Percentiles rank a stretch among this genome's conserved stretches.
Conservation (phyloP, 192 early-diverging fungal genomes). For the Coemansia sp. region DNA sequence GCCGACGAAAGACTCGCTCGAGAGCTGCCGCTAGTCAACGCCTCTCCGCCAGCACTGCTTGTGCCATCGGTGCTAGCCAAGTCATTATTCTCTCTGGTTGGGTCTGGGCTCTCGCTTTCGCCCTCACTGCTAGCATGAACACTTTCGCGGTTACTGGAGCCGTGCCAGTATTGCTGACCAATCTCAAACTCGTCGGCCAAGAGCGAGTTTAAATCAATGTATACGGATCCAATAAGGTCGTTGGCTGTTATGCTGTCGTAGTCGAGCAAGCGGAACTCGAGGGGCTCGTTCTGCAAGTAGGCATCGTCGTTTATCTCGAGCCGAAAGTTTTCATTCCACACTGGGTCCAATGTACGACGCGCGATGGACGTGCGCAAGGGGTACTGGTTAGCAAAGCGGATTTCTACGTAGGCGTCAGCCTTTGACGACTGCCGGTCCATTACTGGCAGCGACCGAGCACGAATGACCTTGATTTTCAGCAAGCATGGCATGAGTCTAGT, state of each 20-base stretch:
- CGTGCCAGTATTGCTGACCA: not conserved
- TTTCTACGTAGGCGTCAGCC: conserved; percentile 83
- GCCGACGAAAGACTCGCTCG: not conserved
- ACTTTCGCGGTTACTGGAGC: not conserved
- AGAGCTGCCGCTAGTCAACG: not conserved
- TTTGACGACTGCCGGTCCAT: conserved; percentile 80
- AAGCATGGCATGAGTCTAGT: conserved; percentile 64
- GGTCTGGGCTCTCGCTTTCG: not conserved
- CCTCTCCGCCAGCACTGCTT: not conserved
- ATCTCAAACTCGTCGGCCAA: conserved; percentile 61
- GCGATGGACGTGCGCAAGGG: conserved; percentile 61
- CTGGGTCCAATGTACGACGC: conserved; percentile 70
- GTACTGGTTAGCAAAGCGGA: conserved; percentile 72
- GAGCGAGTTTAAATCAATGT: conserved; percentile 75
- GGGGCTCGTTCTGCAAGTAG: conserved; percentile 76
- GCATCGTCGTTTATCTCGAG: conserved; percentile 76
- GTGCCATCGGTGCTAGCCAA: not conserved
- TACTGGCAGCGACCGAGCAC: conserved; percentile 73
- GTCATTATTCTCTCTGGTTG: not conserved
- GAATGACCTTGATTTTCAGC: conserved; percentile 67
- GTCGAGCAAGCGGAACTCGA: conserved; percentile 75
- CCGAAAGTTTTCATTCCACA: conserved; percentile 81
- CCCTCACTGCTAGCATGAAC: not conserved
- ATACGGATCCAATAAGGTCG: conserved; percentile 75
- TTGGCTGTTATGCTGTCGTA: conserved; percentile 71